These are phyloP conservation scores for Ilyonectria destructans DNA, from an alignment of 2,329 filamentous ascomycete species.

Conservation along the genomic window DNA sequence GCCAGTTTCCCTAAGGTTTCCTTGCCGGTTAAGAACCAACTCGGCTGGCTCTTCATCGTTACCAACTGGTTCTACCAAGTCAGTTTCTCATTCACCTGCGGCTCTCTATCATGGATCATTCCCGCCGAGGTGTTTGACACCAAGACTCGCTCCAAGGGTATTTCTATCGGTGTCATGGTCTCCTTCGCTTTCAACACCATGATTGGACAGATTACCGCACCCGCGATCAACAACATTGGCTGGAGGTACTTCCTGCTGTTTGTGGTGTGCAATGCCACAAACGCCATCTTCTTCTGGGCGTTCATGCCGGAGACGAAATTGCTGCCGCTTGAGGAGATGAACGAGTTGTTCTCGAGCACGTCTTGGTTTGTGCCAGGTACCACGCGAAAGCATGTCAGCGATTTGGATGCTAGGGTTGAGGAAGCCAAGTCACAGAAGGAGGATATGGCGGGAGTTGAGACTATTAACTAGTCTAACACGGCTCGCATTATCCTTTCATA, in stretches of 20 bases:
- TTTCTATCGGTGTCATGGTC: conserved; percentile 80
- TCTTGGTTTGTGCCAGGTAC: conserved; percentile 23
- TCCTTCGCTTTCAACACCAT: conserved; percentile 83
- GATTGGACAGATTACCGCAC: conserved; percentile 74
- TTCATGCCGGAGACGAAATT: conserved; percentile 77
- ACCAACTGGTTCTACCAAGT: conserved; percentile 85
- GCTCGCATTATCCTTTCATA: too few relatives aligned
- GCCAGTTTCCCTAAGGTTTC: conserved; percentile 32
- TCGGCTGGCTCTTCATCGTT: conserved; percentile 79
- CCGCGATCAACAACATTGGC: conserved; percentile 57
- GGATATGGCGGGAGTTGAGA: not conserved
- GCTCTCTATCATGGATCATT: conserved; percentile 74
- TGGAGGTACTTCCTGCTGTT: conserved; percentile 62
- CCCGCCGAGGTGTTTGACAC: conserved; percentile 84
- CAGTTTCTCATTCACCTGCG: conserved; percentile 79
- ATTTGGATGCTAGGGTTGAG: conserved; percentile 20
- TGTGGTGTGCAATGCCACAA: conserved; percentile 49
- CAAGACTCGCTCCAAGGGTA: conserved; percentile 80
- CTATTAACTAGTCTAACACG: not conserved
- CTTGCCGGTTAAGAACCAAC: conserved; percentile 8
- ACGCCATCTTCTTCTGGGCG: conserved; percentile 71
- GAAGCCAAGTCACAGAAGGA: conserved; percentile 17
- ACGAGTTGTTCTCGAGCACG: conserved; percentile 66
- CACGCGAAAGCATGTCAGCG: not conserved
- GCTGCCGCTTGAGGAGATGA: conserved; percentile 78